Base-by-base conservation (phyloP, 1,284 basidiomycete species). In the Tylopilus orsonianus region DNA sequence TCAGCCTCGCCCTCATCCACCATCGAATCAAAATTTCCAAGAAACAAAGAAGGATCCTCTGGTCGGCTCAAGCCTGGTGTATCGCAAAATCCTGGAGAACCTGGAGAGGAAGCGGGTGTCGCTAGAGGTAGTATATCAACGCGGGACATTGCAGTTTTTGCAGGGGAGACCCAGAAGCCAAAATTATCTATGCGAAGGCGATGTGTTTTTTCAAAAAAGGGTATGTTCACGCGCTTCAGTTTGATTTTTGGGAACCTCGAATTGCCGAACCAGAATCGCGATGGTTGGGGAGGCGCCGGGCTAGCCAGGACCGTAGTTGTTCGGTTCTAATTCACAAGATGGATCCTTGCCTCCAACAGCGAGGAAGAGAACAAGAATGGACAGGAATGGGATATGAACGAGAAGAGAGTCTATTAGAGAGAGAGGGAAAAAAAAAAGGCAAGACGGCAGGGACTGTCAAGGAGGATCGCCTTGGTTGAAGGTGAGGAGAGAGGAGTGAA, bases 261-360 rank as follows among this genome's bases (percentile, higher is more conserved):
- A 73, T 75, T 80, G 79, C 79, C 78, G 77, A 81, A 76, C 80
- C 81, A 79, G 70, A 72, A 77, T 84, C 83, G 83, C 85, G 80
- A 76, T 80, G 81, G 82, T 78, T 61, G 59, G 22, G 63, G 68
- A 66, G 65, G 73, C 72, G 71, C 82, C 80, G 81, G 81, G 79
- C 80, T 81, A 78, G 71, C 70, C 72, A 77, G 79, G 75, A 77
- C 79, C 82, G 80, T 78, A 77, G 73, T 58, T 58, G 54, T 59
- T 60, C 41, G 23, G 68, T 69, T 67, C 66, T 68, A 68, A 67
- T 68, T 81, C 81, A 86, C 78, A 74, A 74, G 36, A 44, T n/a
- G 36, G 23, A 29, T 33, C 84, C 81, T 82, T 83, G 85, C 78
- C 74, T 73, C 71, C 64, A 70, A 66, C 71, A 75, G 81, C 80